A percentile compares a stretch with the other conserved stretches of the same genome.
These are phyloP conservation scores for Trametes maxima DNA, from an alignment of 768 basidiomycete genomes.

Conservation along the genomic window DNA sequence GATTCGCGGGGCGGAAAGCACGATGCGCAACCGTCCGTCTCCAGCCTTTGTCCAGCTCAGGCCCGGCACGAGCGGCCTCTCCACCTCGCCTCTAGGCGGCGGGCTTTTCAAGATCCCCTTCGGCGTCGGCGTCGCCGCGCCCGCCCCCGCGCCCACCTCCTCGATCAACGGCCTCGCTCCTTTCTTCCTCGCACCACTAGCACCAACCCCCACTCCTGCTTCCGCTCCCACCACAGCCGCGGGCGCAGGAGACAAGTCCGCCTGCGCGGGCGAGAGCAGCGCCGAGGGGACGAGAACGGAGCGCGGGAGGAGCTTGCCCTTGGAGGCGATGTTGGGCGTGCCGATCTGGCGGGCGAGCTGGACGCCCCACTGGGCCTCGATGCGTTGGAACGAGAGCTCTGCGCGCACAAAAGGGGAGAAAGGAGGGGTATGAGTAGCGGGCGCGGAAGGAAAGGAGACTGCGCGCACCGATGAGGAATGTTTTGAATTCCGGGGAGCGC, in stretches of 20 bases:
- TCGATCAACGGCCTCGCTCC: constrained; percentile 49
- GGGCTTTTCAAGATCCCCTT: constrained; percentile 49
- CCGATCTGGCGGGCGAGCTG: constrained; percentile 67
- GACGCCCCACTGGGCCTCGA: constrained; percentile 63
- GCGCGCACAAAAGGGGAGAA: not conserved
- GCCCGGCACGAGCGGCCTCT: constrained; percentile 16
- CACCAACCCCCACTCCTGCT: not conserved
- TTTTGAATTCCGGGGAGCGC: constrained; percentile 65
- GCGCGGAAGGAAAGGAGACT: not conserved
- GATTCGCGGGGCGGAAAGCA: constrained; percentile 57
- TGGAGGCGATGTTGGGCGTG: constrained; percentile 76
- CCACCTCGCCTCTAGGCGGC: not conserved
- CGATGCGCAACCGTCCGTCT: constrained; percentile 40
- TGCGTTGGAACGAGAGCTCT: constrained; percentile 72
- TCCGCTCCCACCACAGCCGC: too few relatives aligned
- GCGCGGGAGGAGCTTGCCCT: constrained; percentile 66
- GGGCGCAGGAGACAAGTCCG: constrained; percentile 20
- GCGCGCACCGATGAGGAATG: constrained; percentile 65
- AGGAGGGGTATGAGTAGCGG: not conserved
- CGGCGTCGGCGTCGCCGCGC: constrained; percentile 22
- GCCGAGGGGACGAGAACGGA: constrained; percentile 55
- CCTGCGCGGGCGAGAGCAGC: constrained; percentile 33
- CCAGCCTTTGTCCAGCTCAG: constrained; percentile 59
- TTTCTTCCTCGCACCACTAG: not conserved
- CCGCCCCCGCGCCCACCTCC: constrained; percentile 36